These are phyloP conservation scores for Emiliania huxleyi DNA, from an alignment of 78 protist species.

Conservation along the genomic window DNA sequence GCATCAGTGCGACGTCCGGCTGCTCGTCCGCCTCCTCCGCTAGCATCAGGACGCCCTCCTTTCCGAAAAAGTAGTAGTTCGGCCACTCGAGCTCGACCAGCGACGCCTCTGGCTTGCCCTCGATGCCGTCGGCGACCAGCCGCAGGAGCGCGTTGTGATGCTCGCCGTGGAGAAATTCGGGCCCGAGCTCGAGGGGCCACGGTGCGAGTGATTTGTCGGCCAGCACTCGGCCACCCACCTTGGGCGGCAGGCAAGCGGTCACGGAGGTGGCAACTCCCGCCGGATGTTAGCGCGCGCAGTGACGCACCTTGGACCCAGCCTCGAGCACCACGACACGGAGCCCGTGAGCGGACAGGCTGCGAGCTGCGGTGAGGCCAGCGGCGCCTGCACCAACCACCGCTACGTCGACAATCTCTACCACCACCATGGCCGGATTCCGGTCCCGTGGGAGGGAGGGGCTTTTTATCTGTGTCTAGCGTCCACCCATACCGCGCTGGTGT, in stretches of 20 bases:
- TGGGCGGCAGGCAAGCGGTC: too few relatives aligned
- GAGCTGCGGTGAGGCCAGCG: background rate
- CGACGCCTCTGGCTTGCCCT: background rate
- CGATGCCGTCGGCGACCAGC: background rate
- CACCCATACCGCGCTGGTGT: too few relatives aligned
- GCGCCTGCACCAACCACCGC: slow-evolving; percentile 15
- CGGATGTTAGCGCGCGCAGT: too few relatives aligned
- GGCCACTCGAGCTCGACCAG: slow-evolving; percentile 1
- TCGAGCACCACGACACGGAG: background rate
- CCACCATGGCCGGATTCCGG: too few relatives aligned
- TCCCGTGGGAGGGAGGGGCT: too few relatives aligned
- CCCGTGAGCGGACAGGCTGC: background rate
- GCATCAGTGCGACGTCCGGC: background rate
- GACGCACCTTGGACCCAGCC: background rate
- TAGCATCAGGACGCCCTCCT: background rate
- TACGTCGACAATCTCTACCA: background rate
- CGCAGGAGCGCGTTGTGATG: background rate
- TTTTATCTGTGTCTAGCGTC: too few relatives aligned
- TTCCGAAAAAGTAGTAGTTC: background rate
- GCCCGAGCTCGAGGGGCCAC: background rate
- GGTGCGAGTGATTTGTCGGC: background rate
- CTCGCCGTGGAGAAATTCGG: background rate
- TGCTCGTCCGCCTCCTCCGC: background rate
- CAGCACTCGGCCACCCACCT: slow-evolving; percentile 12
- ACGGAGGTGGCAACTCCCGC: too few relatives aligned